Base-by-base conservation (phyloP, 768 basidiomycete species). In the Chalciporus pseudorubinellus region DNA sequence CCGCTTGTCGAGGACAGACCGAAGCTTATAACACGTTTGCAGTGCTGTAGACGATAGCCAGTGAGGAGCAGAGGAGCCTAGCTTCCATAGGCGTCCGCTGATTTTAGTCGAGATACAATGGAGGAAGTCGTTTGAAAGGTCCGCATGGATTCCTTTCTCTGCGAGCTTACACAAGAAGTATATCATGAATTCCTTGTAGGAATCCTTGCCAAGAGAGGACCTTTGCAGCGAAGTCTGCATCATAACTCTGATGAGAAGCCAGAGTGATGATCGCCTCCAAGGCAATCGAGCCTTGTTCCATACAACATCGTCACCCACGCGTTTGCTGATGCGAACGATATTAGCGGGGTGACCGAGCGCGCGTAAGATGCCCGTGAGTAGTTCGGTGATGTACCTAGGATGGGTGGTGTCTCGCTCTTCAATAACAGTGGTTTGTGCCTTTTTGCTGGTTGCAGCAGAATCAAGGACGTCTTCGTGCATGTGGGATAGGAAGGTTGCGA, bases 251-350 rank as follows among this genome's bases (percentile, higher is more conserved):
- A 78, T 60, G 12, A 78, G 58, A 4, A 80, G 72, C 79, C 80
- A 82, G 11, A 78, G 63, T 1, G 77, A 64, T 6, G 78, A 77
- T 20, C 80, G 69, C 22, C 81, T 65, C 80, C 80, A 82, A 67
- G 81, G 48, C 10, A 69, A 62, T 26, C 55, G 45, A 2, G 73
- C 64, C 19, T 65, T 50, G 4, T 67, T 36, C 74, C 77, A 77
- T 2, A 76, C 63, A 3, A 79, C 73, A 20, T 81, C 75, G 45
- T 81, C 79, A 6, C 66, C 68, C 0, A 79, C 65, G 8, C 76
- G 74, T 58, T 82, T 82, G 12, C 48, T 55, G 18, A 76, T 69
- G 8, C 67, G 59, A 34, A 26, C 22, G 4, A 68, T 52, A 14
- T 61, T 62, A 12, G 66, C 58, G 2, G 72, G 73, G 4, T 51